Percentiles rank a stretch among this genome's conserved stretches.
phyloP scores from a whole-genome alignment of 1,284 basidiomycete species.

The Termitomyces sp. region DNA sequence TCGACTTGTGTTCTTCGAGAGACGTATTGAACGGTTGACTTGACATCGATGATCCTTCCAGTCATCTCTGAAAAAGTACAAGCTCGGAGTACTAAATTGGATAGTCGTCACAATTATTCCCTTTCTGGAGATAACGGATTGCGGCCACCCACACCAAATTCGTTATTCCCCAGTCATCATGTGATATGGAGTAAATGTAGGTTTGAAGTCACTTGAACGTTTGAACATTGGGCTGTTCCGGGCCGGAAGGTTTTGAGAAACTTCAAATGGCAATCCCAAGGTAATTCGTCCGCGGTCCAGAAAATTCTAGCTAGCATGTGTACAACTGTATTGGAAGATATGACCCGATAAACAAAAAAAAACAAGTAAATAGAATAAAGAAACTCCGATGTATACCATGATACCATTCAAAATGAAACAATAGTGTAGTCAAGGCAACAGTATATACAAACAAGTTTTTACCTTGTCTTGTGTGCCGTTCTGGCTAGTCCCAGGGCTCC shows the following conservation, averaged over 20 bases:
- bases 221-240: conserved; percentile 1
- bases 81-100: neutral
- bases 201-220: neutral
- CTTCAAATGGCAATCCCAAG: too few relatives aligned
- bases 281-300: neutral
- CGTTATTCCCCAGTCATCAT: conserved; percentile 37
- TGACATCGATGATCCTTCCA: conserved; percentile 31
- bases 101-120: conserved; percentile 47
- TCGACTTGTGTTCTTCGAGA: conserved; percentile 48
- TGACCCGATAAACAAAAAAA: neutral
- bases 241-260: too few relatives aligned
- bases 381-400: neutral
- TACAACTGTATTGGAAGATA: neutral
- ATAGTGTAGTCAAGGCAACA: neutral
- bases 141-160: conserved; percentile 47
- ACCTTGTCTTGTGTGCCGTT: neutral
- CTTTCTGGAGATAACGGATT: conserved; percentile 40
- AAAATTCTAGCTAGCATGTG: neutral
- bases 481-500: conserved; percentile 41
- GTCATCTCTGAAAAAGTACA: conserved; percentile 17
- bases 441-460: neutral
- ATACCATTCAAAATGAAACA: neutral
- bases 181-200: neutral
- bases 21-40: conserved; percentile 48
- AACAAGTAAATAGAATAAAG: neutral